These are phyloP conservation scores for Leptographium galeiforme DNA, from an alignment of 2,329 filamentous ascomycete species.

Conservation along the genomic window DNA sequence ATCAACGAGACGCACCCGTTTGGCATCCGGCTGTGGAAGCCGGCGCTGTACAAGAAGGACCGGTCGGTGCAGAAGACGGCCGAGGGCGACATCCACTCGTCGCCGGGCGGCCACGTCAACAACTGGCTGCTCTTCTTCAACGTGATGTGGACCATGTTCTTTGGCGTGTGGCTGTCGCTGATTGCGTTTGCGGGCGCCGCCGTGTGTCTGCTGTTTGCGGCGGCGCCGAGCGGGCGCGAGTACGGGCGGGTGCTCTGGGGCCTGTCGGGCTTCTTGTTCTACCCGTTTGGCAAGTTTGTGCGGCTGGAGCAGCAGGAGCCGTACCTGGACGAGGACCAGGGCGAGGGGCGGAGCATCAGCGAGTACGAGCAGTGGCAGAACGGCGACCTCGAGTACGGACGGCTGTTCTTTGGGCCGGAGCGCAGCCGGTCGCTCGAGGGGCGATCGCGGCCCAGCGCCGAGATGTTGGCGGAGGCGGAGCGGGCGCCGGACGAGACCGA, in stretches of 20 bases:
- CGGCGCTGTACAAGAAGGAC: slow-evolving; percentile 93
- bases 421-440: slow-evolving; percentile 69
- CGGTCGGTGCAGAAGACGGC: slow-evolving; percentile 93
- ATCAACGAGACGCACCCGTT: slow-evolving; percentile 99
- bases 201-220: slow-evolving; percentile 67
- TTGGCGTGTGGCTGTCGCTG: slow-evolving; percentile 90
- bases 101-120: slow-evolving; percentile 76
- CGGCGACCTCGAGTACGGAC: slow-evolving; percentile 87
- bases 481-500: slow-evolving; percentile 61
- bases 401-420: slow-evolving; percentile 86
- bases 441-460: slow-evolving; percentile 73
- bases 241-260: slow-evolving; percentile 81
- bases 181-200: slow-evolving; percentile 62
- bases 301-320: slow-evolving; percentile 86
- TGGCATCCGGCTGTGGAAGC: slow-evolving; percentile 97
- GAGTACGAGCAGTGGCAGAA: slow-evolving; percentile 99
- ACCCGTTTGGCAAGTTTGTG: slow-evolving; percentile 94
- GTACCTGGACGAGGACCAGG: slow-evolving; percentile 87
- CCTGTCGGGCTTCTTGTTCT: slow-evolving; percentile 75
- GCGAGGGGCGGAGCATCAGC: slow-evolving; percentile 90
- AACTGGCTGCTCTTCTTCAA: slow-evolving; percentile 81
- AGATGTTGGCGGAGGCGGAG: slow-evolving; percentile 40
- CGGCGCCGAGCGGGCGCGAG: slow-evolving; percentile 64
- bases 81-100: slow-evolving; percentile 92
- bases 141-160: slow-evolving; percentile 74